Base-by-base conservation (phyloP, 2,329 filamentous ascomycete genomes). In the Sarocladium brachiariae region DNA sequence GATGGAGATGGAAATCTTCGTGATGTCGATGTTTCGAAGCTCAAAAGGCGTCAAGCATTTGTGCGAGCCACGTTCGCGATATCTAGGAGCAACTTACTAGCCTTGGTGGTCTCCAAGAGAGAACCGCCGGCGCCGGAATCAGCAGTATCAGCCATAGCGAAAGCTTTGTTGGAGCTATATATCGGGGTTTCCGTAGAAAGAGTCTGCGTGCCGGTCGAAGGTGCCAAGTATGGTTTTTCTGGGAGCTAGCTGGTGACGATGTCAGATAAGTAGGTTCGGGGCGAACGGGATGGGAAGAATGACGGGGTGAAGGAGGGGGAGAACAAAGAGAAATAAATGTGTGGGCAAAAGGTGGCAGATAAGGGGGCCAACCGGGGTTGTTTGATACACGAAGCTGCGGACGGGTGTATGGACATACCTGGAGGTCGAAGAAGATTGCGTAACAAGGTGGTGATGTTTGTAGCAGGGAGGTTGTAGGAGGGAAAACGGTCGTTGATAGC, bases 111-210 rank as follows among this genome's bases (percentile, higher is more conserved):
- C 57, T 76, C 67, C 55, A 72, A 54, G 57, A 68, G 64, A 58
- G 72, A 69, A 58, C 59, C 67, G 63, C 73, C 75, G 57, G 72
- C 68, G 58, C 59, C 67, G 63, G 73, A 74, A 65, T 77, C 77
- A 65, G 66, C 60, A 56, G 63, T 58, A 57, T 67, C 65, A 58
- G 67, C 62, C 59, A 66, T 63, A 19, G 49, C 37, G n/a, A 41
- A 31, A 43, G 35, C 24, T 50, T n/a, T 30, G 9, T 31, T 6
- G 3, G 24, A 4, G n/a, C 9, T 47, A 47, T 31, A 9, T 43
- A 16, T 39, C 35, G 35, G 8, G 19, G 35, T 19, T 10, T 8
- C 5, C 16, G 35, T 30, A 13, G 7, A 13, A 30, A 30, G 27
- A 7, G 13, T 30, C 13, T 30, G 27, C 27, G 13, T 13, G 27